Percentiles rank a stretch among this genome's conserved stretches.
phyloP scores from a whole-genome alignment of 2,329 filamentous ascomycete species.

The Pseudocercospora fuligena region DNA sequence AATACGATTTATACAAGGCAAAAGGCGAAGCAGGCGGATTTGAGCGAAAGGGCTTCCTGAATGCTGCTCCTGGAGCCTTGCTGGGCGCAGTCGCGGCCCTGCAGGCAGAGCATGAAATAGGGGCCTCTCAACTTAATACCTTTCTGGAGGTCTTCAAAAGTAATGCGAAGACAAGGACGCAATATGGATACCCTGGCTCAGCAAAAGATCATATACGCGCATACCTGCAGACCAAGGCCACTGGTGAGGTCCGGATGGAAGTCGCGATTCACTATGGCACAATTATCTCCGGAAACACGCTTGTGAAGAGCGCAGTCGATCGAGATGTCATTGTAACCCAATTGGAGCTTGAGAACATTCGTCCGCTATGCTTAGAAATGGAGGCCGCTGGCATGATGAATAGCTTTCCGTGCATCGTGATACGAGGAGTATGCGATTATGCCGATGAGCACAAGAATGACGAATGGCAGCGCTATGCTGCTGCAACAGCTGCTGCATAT shows the following conservation, averaged over 20 bases:
- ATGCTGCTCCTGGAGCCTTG: slow-evolving; percentile 20
- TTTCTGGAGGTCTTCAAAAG: not conserved
- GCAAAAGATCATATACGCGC: not conserved
- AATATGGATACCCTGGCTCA: not conserved
- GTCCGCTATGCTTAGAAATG: slow-evolving; percentile 18
- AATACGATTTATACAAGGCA: slow-evolving; percentile 35
- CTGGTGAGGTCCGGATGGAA: not conserved
- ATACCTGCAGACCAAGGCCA: not conserved
- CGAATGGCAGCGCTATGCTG: slow-evolving; percentile 32
- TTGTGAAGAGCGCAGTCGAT: slow-evolving; percentile 45
- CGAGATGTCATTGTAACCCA: slow-evolving; percentile 33
- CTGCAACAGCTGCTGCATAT: slow-evolving; percentile 31
- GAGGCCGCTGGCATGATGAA: slow-evolving; percentile 26
- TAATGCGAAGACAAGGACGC: not conserved
- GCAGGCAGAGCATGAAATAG: slow-evolving; percentile 7
- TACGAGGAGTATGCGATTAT: slow-evolving; percentile 36
- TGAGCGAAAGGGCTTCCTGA: slow-evolving; percentile 28
- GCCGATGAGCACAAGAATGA: slow-evolving; percentile 33
- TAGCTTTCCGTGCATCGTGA: slow-evolving; percentile 32
- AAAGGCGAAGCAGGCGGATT: not conserved
- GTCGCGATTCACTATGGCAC: slow-evolving; percentile 45
- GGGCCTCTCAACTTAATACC: not conserved
- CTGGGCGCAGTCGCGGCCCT: slow-evolving; percentile 17
- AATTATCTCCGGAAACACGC: slow-evolving; percentile 47
- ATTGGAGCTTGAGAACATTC: slow-evolving; percentile 9